Evolutionary conservation across 352 stramenopile genomes (phyloP), one percentile per base, ranked within the genome.

Genomic region (Aphanomyces stellatus): DNA sequence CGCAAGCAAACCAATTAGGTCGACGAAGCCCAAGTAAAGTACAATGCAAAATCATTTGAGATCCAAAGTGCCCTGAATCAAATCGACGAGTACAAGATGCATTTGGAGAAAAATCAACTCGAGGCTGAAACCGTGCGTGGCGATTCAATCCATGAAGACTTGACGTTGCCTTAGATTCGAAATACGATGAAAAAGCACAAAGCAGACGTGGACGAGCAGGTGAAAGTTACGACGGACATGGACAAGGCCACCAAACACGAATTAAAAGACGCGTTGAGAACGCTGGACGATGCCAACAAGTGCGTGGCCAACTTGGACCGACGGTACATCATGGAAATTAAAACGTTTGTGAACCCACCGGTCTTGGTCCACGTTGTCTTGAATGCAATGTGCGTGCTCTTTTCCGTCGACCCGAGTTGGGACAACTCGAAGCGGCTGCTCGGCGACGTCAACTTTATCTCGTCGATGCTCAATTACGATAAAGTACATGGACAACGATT

Each of bases 281-380:
- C 76, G 31, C 72, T 92, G 7, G 80, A 90, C 22, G 82, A 92
- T 43, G 84, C 84, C 8, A 90, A 90, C 43, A 67, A 69, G 0
- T 77, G 79, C 0, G 69, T 92, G 2, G 33, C 87, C 24, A 62
- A 85, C 34, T 80, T 92, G 22, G 82, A 92, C 41, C 80, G 85
- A 60, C 76, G 79, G 1, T 83, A 90, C 53, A 88, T 92, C 31
- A 72, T 88, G 30, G 84, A 92, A 70, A 88, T 92, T 73, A 92
- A 92, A 69, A 90, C 84, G 59, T 92, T 92, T 40, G 85, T 79
- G 13, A 90, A 69, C 34, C 84, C 84, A 4, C 84, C 84, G 4
- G 70, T 81, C 17, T 68, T 92, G 0, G 84, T 92, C 2, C 82
- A 90, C 34, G 65, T 90, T 11, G 82, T 90, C 2, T 46, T 92